Evolutionary conservation across 2,329 filamentous ascomycete genomes (phyloP).

Genomic region (Colletotrichum orchidophilum): DNA sequence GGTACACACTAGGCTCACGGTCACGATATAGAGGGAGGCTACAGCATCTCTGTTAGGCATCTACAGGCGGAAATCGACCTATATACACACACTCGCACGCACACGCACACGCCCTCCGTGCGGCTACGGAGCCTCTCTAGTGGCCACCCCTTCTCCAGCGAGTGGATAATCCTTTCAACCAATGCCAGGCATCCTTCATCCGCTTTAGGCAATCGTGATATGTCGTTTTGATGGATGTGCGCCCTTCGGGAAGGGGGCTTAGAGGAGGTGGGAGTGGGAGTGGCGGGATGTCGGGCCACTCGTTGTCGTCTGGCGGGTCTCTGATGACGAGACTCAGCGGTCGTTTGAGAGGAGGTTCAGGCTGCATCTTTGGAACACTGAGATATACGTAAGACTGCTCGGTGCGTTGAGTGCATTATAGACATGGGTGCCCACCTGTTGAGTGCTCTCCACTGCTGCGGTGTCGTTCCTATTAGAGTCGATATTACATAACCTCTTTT

Average conservation of each 20-base stretch:
- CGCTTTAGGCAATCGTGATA: constrained; percentile 18
- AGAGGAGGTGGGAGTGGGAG: constrained; percentile 18
- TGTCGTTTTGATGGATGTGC: neutral
- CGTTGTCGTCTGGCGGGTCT: neutral
- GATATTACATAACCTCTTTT: neutral
- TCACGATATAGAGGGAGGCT: neutral
- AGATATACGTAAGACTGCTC: neutral
- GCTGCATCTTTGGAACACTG: constrained; percentile 13
- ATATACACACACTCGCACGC: neutral
- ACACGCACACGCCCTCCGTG: neutral
- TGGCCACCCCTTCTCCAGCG: neutral
- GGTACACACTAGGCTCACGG: constrained; percentile 7
- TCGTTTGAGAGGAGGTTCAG: neutral
- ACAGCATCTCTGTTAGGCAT: neutral
- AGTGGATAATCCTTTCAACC: neutral
- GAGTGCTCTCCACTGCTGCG: neutral
- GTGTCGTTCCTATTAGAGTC: neutral
- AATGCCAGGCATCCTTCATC: constrained; percentile 1
- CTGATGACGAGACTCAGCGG: neutral
- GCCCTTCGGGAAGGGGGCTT: constrained; percentile 14
- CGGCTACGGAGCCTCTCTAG: neutral
- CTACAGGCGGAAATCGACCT: neutral
- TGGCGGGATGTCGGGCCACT: constrained; percentile 21
- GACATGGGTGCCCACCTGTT: neutral
- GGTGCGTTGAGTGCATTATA: neutral